Evolutionary conservation across 2,329 filamentous ascomycete species (phyloP), one percentile per base, ranked within the genome.

Genomic region (Colletotrichum tamarilloi): DNA sequence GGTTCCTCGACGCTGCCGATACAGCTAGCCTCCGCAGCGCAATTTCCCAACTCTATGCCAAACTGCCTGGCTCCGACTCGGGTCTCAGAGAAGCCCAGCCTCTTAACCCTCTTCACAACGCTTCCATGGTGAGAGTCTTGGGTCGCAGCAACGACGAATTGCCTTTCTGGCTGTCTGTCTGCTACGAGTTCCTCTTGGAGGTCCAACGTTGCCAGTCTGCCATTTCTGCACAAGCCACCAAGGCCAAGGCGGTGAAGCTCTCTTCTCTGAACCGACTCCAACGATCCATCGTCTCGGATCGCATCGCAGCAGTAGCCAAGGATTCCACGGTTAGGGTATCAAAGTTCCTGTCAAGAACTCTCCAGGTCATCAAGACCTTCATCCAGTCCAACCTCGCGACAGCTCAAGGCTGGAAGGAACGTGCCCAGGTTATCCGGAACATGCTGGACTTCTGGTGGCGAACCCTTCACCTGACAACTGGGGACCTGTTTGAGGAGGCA

Each of bases 51-150:
- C 62, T 85, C 4, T 85, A 86, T 70, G 77, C 76, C 9, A 74
- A 75, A 4, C 74, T 87, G 1, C 79, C 82, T 3, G 74, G 75
- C 4, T 68, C 72, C 2, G 74, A 76, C n/a, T 77, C 76, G 26
- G 77, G 77, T 69, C 81, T 86, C 72, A 78, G 78, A 74, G 80
- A 82, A 72, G 82, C 84, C 75, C 84, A 88, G 84, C 87, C 90
- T 3, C 79, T 92, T 9, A 89, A 92, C 75, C 87, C 90, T 14
- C 80, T 92, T 22, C 87, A 90, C 74, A 92, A 93, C 76, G 85
- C 86, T 2, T 83, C 85, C 2, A 79, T 91, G n/a, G 80, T 88
- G 3, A 82, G 84, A 6, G 77, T 90, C 3, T 78, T 90, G 35
- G 67, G 71, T 12, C 65, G 60, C 8, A 80, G 85, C 19, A 73